These are phyloP conservation scores for Auriscalpium microsporum DNA, from an alignment of 768 basidiomycete genomes.

Conservation along the genomic window DNA sequence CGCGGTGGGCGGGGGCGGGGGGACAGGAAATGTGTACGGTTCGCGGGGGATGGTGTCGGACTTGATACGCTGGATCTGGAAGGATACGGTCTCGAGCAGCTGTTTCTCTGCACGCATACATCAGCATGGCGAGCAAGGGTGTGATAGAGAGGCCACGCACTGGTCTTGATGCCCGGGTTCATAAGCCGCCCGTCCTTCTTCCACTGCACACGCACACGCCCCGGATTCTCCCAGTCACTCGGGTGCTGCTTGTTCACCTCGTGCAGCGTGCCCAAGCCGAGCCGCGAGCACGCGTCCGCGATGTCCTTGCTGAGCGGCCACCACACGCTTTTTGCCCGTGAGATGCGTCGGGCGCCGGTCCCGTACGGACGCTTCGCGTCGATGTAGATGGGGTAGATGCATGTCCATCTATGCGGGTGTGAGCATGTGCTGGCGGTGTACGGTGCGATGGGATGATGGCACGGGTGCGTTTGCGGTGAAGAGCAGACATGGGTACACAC, in stretches of 20 bases:
- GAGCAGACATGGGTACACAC: conserved; percentile 33
- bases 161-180: conserved; percentile 65
- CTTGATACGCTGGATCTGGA: conserved; percentile 64
- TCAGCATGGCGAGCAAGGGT: neutral
- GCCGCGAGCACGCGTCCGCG: conserved; percentile 66
- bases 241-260: conserved; percentile 90
- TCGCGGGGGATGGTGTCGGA: conserved; percentile 61
- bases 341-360: conserved; percentile 74
- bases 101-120: conserved; percentile 47
- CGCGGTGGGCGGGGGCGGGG: conserved; percentile 19
- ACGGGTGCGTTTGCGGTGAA: neutral
- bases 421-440: neutral
- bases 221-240: conserved; percentile 97
- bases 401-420: conserved; percentile 65
- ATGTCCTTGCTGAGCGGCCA: conserved; percentile 88
- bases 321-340: conserved; percentile 75
- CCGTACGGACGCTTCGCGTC: conserved; percentile 90
- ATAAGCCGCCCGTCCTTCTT: conserved; percentile 68
- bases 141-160: conserved; percentile 34
- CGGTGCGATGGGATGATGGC: conserved; percentile 5
- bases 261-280: conserved; percentile 76
- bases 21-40: conserved; percentile 39
- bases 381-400: conserved; percentile 94
- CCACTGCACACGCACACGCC: conserved; percentile 88
- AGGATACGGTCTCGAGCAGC: conserved; percentile 63